Evolutionary conservation across 306 rosid species (phyloP).

Genomic region (Trifolium dubium): DNA sequence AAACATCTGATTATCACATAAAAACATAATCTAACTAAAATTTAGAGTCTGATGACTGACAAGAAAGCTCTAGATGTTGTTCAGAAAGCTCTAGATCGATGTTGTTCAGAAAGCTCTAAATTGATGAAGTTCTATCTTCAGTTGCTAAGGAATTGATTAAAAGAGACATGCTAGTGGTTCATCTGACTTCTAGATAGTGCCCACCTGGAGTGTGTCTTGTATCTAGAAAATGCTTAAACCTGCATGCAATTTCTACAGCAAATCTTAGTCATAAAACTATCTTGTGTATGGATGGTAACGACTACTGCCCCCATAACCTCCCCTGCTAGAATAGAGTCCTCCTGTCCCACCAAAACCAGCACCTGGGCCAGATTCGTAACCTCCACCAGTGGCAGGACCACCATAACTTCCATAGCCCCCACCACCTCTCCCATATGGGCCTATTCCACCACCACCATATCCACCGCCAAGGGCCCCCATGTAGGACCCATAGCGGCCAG

Average conservation of each 20-base stretch:
- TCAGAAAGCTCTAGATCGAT: slow-evolving; percentile 52
- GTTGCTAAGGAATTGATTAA: slow-evolving; percentile 48
- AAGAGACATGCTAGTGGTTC: slow-evolving; percentile 55
- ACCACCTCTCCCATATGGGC: slow-evolving; percentile 56
- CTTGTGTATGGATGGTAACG: slow-evolving; percentile 66
- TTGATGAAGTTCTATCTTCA: slow-evolving; percentile 56
- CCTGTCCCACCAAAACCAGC: slow-evolving; percentile 58
- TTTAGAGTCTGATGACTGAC: slow-evolving; percentile 40
- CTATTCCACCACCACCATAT: slow-evolving; percentile 58
- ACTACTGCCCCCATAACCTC: slow-evolving; percentile 60
- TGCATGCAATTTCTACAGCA: slow-evolving; percentile 60
- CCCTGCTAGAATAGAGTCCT: slow-evolving; percentile 58
- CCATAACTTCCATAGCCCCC: slow-evolving; percentile 61
- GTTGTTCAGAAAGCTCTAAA: slow-evolving; percentile 55
- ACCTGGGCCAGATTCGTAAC: slow-evolving; percentile 52
- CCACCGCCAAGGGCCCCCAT: slow-evolving; percentile 63
- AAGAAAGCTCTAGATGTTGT: slow-evolving; percentile 53
- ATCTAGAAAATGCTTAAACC: slow-evolving; percentile 58
- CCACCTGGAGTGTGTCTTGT: slow-evolving; percentile 58
- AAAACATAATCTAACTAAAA: slow-evolving; percentile 46
- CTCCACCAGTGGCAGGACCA: slow-evolving; percentile 52
- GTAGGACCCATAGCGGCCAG: slow-evolving; percentile 60
- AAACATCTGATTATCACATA: slow-evolving; percentile 45
- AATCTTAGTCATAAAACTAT: slow-evolving; percentile 61
- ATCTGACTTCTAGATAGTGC: slow-evolving; percentile 60